A percentile compares a stretch with the other conserved stretches of the same genome.
phyloP scores from a whole-genome alignment of 2,329 filamentous ascomycete species.

The Phialocephala sp. region DNA sequence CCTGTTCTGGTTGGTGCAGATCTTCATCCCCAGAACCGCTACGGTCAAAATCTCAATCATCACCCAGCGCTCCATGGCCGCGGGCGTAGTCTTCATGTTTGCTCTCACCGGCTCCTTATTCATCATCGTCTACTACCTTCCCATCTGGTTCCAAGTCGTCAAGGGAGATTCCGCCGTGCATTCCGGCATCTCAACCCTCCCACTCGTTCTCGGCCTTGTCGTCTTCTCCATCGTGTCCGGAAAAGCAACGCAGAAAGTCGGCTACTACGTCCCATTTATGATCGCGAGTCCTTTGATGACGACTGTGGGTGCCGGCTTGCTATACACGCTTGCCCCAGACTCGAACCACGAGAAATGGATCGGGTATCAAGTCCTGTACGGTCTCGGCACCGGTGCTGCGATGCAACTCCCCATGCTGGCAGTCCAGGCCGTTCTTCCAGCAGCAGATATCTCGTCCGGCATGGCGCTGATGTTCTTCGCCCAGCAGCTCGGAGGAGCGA shows the following conservation, averaged over 20 bases:
- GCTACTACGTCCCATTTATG: slow-evolving; percentile 34
- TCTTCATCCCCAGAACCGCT: neutral
- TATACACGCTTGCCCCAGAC: slow-evolving; percentile 45
- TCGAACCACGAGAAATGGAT: slow-evolving; percentile 53
- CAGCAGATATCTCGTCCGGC: slow-evolving; percentile 56
- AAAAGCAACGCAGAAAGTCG: slow-evolving; percentile 33
- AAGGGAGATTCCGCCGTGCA: slow-evolving; percentile 42
- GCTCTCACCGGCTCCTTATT: slow-evolving; percentile 29
- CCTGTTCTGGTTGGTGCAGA: slow-evolving; percentile 28
- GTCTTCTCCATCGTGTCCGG: slow-evolving; percentile 8
- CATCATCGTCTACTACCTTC: slow-evolving; percentile 52
- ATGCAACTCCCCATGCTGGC: slow-evolving; percentile 53
- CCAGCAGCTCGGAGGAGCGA: slow-evolving; percentile 61
- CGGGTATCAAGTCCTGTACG: slow-evolving; percentile 57
- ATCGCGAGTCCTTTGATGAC: slow-evolving; percentile 40
- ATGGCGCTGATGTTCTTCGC: slow-evolving; percentile 59
- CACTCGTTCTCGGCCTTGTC: slow-evolving; percentile 40
- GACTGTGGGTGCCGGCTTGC: slow-evolving; percentile 14
- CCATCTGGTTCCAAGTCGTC: slow-evolving; percentile 56
- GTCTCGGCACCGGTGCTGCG: slow-evolving; percentile 54
- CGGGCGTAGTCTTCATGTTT: slow-evolving; percentile 24
- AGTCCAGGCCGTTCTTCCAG: slow-evolving; percentile 56
- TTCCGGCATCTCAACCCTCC: slow-evolving; percentile 46
- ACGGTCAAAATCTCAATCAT: slow-evolving; percentile 3
- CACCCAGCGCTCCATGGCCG: slow-evolving; percentile 2